Conservation (phyloP, 2,329 filamentous ascomycete genomes). For the Botrytis pseudocinerea region DNA sequence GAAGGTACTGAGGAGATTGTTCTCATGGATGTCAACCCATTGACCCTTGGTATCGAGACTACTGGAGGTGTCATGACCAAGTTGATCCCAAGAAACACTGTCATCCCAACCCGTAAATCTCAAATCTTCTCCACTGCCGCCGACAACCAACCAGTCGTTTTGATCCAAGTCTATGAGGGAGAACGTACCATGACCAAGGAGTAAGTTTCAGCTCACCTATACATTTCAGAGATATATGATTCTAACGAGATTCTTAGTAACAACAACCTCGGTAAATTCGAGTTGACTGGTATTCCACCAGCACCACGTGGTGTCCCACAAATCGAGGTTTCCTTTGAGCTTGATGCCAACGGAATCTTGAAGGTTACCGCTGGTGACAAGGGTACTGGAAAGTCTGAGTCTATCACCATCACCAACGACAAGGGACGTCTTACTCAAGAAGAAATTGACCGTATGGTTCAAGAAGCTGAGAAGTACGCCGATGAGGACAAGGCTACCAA, state of each 20-base stretch:
- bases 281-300: conserved; percentile 92
- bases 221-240: not conserved
- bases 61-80: conserved; percentile 98
- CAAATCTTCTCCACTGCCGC: conserved; percentile 97
- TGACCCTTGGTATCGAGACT: conserved; percentile 96
- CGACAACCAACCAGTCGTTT: conserved; percentile 92
- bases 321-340: conserved; percentile 97
- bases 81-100: conserved; percentile 91
- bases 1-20: conserved; percentile 77
- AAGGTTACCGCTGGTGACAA: conserved; percentile 96
- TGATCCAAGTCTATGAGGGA: conserved; percentile 95
- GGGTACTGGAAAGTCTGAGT: conserved; percentile 96
- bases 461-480: conserved; percentile 96
- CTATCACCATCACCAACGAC: conserved; percentile 99
- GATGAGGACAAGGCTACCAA: conserved; percentile 99
- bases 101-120: conserved; percentile 93
- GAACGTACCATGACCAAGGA: conserved; percentile 81
- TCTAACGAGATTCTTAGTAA: conserved; percentile 58
- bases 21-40: conserved; percentile 95
- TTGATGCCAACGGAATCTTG: conserved; percentile 97
- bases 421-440: conserved; percentile 96
- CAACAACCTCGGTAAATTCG: conserved; percentile 97
- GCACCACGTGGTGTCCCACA: conserved; percentile 95
- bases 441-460: conserved; percentile 99
- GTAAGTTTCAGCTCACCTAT: not conserved